Evolutionary conservation across 208 protist genomes (phyloP).

Genomic region (Leishmania tropica): DNA sequence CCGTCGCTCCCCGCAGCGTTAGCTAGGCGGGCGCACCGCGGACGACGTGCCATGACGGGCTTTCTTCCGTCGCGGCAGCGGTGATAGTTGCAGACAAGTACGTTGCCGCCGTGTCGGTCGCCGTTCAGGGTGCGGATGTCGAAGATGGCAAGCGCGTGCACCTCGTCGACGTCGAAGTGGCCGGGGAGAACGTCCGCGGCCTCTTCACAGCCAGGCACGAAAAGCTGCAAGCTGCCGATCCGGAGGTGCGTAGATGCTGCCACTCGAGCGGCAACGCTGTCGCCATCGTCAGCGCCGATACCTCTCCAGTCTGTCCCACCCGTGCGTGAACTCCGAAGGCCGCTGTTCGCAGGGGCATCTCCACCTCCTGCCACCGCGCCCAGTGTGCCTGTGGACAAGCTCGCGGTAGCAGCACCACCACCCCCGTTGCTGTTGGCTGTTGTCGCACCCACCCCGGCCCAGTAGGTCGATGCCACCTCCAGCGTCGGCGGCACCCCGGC

Average conservation of each 20-base stretch:
- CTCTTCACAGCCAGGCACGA: constrained; percentile 53
- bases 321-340: not conserved
- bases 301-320: not conserved
- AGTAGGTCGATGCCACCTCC: constrained; percentile 41
- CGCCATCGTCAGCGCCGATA: not conserved
- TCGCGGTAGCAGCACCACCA: not conserved
- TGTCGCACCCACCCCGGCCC: not conserved
- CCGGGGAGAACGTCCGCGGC: constrained; percentile 66
- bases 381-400: not conserved
- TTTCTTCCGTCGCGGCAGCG: not conserved
- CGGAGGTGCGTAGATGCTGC: constrained; percentile 6
- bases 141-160: constrained; percentile 74
- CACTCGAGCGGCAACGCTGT: not conserved
- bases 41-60: not conserved
- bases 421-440: not conserved
- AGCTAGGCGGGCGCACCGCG: not conserved
- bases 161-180: constrained; percentile 56
- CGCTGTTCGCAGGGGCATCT: not conserved
- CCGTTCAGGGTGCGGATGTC: constrained; percentile 80
- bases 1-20: not conserved
- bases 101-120: constrained; percentile 80
- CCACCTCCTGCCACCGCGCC: not conserved
- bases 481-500: constrained; percentile 70
- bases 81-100: constrained; percentile 48
- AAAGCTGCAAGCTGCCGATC: constrained; percentile 65